Base-by-base conservation (phyloP, 1,139 yeast species). In the Geotrichum europaeum region DNA sequence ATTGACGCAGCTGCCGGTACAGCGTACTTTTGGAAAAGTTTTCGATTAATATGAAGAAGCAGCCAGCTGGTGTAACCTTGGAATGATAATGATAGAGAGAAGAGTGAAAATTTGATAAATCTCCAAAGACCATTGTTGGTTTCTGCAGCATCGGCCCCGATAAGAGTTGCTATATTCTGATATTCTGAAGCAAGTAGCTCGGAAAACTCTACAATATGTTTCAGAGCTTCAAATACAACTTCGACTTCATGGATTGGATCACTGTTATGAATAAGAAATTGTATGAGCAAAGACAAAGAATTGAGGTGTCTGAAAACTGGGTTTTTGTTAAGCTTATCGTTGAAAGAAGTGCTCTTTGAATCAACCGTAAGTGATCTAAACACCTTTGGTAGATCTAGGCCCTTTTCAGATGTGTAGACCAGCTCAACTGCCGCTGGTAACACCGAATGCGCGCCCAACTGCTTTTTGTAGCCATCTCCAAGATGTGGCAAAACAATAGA, bases 11-110 rank as follows among this genome's bases (percentile, higher is more conserved):
- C 68, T 67, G 76, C 54, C 66, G 72, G 53, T 2, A 51, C 56
- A 10, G 64, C 60, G 43, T 50, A 49, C 10, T 32, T n/a, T 18
- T 66, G 68, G 59, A 18, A 65, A 62, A 57, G 57, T 15, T 57
- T 43, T 18, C 60, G 56, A 30, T 59, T 55, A 24, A 60, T 58
- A 45, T 63, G 64, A 28, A 70, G 66, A 10, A 81, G 76, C 59
- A 83, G 70, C 52, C 64, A 59, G 30, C 79, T 70, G 22, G 81
- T 73, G 13, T 81, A 73, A 0, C 88, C 89, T 68, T 84, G 85
- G 51, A 81, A 77, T n/a, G 84, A 79, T 5, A 84, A 70, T 2
- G 82, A 74, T 56, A 83, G 73, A 1, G 84, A 78, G 67, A 85
- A 85, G 9, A 84, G 68, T 2, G 81, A 65, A 13, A 72, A 69